Conservation (phyloP, 768 basidiomycete species). For the Tephrocybe sp. region DNA sequence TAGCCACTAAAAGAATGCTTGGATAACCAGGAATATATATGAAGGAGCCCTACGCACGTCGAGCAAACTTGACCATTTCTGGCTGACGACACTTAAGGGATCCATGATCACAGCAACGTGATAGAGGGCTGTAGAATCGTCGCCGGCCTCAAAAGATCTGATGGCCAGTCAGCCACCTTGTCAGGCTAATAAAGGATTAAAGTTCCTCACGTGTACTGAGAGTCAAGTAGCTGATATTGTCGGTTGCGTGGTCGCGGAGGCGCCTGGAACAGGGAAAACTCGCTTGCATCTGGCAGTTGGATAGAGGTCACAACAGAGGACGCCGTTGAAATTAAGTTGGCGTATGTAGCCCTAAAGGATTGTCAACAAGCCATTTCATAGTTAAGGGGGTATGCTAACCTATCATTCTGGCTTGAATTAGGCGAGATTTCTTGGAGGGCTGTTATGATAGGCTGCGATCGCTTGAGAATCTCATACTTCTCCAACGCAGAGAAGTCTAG, state of each 20-base stretch:
- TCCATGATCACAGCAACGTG: slow-evolving; percentile 76
- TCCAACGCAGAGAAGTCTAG: slow-evolving; percentile 76
- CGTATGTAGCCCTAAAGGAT: slow-evolving; percentile 46
- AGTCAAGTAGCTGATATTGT: slow-evolving; percentile 58
- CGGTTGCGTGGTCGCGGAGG: slow-evolving; percentile 56
- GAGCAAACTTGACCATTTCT: slow-evolving; percentile 82
- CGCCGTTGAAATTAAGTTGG: slow-evolving; percentile 60
- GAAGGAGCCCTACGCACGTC: slow-evolving; percentile 41
- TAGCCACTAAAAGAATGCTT: slow-evolving; percentile 47
- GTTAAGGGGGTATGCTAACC: slow-evolving; percentile 30
- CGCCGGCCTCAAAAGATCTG: slow-evolving; percentile 71
- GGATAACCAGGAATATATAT: not conserved
- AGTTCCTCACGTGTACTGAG: slow-evolving; percentile 59
- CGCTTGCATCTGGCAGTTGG: slow-evolving; percentile 70
- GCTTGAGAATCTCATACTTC: slow-evolving; percentile 69
- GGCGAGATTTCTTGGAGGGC: slow-evolving; percentile 57
- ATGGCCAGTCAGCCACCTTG: not conserved
- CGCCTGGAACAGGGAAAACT: slow-evolving; percentile 68
- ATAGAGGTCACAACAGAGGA: slow-evolving; percentile 73
- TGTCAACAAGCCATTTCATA: not conserved
- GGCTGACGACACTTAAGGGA: slow-evolving; percentile 80
- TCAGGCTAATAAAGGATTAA: not conserved
- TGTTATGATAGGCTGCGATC: slow-evolving; percentile 64
- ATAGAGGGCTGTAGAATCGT: slow-evolving; percentile 62
- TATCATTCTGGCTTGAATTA: slow-evolving; percentile 32